Evolutionary conservation across 108 stramenopile species (phyloP), one percentile per base, ranked within the genome.

Genomic region (Pseudonitzschia multistriata): DNA sequence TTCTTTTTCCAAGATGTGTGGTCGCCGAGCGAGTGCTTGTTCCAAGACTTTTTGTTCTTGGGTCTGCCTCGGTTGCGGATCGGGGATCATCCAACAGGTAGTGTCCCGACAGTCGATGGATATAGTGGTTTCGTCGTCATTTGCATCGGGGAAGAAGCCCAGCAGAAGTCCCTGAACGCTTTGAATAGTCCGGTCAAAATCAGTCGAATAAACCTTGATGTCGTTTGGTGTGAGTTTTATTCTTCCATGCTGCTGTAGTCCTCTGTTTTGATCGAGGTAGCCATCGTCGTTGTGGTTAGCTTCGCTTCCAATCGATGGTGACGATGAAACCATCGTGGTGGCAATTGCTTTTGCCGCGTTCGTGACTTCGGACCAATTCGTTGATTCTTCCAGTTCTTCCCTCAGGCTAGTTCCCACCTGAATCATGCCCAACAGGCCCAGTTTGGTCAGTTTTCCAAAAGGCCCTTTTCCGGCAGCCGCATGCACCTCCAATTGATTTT

Each of bases 151-250:
- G 66, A 89, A 90, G 11, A 90, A 69, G 4, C 92, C 90, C 8
- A 87, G 77, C 37, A 91, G 61, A 25, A 90, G 49, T 14, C 85
- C 89, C 60, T 90, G 92, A 1, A 89, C 92, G 27, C 82, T 84
- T 72, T 93, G 89, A 29, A 93, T 88, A 0, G 92, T 93, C 3
- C 92, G 49, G 13, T 86, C 82, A 70, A 92, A 92, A 54, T 92
- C 79, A 4, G 91, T 92, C 37, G 73, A 80, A 74, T 81, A 69
- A 25, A 92, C 80, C 36, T 66, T 68, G 22, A 92, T 62, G 60
- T 83, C 67, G 5, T 42, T 59, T 0, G 85, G 76, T 29, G 80
- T 72, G 1, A 89, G 70, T 10, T 83, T 83, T 52, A 73, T 47
- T 52, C 50, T 52, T 45, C 42, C 11, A 17, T 13, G 7, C 11